Evolutionary conservation across 441 rosid genomes (phyloP).

Genomic region (Euphorbia neoarborescens): DNA sequence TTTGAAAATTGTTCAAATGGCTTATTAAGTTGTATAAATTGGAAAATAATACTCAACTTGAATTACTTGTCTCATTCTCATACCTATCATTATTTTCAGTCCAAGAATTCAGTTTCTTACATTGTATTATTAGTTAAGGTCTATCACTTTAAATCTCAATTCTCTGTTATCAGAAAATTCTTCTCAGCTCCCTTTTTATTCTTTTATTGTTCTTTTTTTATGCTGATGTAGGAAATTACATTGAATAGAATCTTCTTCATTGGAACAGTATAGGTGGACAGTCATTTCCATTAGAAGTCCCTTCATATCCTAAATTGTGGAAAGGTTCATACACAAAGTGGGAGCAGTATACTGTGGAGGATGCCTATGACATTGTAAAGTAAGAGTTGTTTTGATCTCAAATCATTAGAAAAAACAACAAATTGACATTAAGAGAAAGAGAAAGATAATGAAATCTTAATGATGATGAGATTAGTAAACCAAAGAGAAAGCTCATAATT

Average conservation of each 20-base stretch:
- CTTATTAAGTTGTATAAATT: no score
- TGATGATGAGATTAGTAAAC: background rate
- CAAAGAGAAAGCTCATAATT: background rate
- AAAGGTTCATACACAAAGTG: slow-evolving; percentile 76
- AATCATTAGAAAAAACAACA: background rate
- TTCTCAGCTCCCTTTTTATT: slow-evolving; percentile 14
- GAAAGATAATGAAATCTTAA: background rate
- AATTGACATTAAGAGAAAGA: background rate
- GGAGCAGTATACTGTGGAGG: slow-evolving; percentile 87
- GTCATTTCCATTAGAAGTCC: slow-evolving; percentile 85
- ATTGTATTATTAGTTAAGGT: no score
- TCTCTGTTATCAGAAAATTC: no score
- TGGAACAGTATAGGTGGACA: slow-evolving; percentile 92
- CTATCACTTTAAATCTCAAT: no score
- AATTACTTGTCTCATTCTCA: no score
- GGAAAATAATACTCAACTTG: no score
- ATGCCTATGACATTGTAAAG: slow-evolving; percentile 79
- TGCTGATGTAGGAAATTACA: slow-evolving; percentile 33
- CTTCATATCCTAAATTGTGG: slow-evolving; percentile 80
- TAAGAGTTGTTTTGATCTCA: slow-evolving; percentile 24
- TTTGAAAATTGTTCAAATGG: no score
- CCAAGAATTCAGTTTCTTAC: no score
- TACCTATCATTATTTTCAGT: no score
- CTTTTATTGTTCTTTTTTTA: slow-evolving; percentile 14
- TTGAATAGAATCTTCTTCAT: slow-evolving; percentile 82